Percentiles rank a stretch among this genome's conserved stretches.
These are phyloP conservation scores for Diaporthe australafricana DNA, from an alignment of 2,329 filamentous ascomycete species.

Conservation along the genomic window DNA sequence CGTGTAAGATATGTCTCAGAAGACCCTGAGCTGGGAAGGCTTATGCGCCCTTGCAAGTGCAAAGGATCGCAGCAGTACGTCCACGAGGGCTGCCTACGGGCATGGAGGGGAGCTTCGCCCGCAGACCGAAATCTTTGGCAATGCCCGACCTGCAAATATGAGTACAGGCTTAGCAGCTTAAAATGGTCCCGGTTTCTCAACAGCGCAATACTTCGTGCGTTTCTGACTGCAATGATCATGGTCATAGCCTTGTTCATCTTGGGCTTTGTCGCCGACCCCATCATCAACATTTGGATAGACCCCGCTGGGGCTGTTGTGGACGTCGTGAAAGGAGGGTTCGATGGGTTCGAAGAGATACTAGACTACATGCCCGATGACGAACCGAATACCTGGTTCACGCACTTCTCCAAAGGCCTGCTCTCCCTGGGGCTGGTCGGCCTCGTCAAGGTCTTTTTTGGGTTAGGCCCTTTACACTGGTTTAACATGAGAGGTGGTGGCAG, in stretches of 20 bases:
- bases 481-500: constrained; percentile 72
- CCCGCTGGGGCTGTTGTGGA: constrained; percentile 73
- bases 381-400: constrained; percentile 76
- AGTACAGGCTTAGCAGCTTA: constrained; percentile 82
- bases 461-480: constrained; percentile 83
- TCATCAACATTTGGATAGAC: constrained; percentile 89
- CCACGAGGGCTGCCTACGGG: constrained; percentile 88
- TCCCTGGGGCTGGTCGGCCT: constrained; percentile 89
- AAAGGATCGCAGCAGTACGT: constrained; percentile 94
- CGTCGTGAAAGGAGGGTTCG: constrained; percentile 57
- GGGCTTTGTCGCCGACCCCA: constrained; percentile 92
- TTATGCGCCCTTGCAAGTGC: constrained; percentile 92
- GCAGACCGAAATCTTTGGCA: constrained; percentile 80
- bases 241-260: constrained; percentile 80
- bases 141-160: constrained; percentile 89
- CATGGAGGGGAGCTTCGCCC: constrained; percentile 83
- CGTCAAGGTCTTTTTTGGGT: constrained; percentile 79
- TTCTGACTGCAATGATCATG: constrained; percentile 79
- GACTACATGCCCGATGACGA: constrained; percentile 57
- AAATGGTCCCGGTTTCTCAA: constrained; percentile 78
- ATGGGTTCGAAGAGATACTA: constrained; percentile 55
- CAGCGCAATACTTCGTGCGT: constrained; percentile 74
- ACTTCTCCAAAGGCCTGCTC: constrained; percentile 91
- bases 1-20: constrained; percentile 74
- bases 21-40: constrained; percentile 77